A percentile compares a stretch with the other conserved stretches of the same genome.
Conservation (phyloP, 2,329 filamentous ascomycete species). For the Colletotrichum gigasporum region DNA sequence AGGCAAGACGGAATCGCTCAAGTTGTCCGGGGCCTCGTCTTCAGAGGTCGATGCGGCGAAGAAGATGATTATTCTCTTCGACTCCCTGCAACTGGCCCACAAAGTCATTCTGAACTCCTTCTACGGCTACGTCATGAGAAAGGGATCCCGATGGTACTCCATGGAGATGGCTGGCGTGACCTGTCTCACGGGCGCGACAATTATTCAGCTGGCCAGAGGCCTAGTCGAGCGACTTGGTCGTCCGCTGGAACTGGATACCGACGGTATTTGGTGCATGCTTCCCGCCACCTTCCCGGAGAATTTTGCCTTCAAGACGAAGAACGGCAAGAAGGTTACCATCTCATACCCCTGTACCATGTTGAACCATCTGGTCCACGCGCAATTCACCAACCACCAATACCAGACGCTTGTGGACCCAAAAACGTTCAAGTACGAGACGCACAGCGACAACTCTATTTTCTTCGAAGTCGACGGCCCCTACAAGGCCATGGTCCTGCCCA, state of each 20-base stretch:
- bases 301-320: conserved; percentile 92
- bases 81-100: conserved; percentile 95
- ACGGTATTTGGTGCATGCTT: conserved; percentile 99
- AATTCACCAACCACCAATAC: conserved; percentile 98
- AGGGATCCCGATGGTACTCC: conserved; percentile 98
- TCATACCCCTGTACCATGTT: conserved; percentile 99
- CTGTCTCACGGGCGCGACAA: conserved; percentile 93
- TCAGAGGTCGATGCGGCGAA: conserved; percentile 91
- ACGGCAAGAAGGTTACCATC: conserved; percentile 94
- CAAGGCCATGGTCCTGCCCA: conserved; percentile 95
- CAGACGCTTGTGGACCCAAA: conserved; percentile 84
- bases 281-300: conserved; percentile 97
- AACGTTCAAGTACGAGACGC: conserved; percentile 91
- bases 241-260: conserved; percentile 93
- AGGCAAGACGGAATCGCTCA: conserved; percentile 88
- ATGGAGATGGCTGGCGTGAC: conserved; percentile 99
- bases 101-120: conserved; percentile 99
- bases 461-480: conserved; percentile 99
- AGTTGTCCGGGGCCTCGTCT: conserved; percentile 79
- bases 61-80: conserved; percentile 98
- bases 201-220: conserved; percentile 95
- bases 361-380: conserved; percentile 94
- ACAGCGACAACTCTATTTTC: conserved; percentile 99
- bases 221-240: conserved; percentile 93
- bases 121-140: conserved; percentile 99